Conservation (phyloP, 495 filamentous ascomycete genomes). For the Podospora bellae-mahoneyi region DNA sequence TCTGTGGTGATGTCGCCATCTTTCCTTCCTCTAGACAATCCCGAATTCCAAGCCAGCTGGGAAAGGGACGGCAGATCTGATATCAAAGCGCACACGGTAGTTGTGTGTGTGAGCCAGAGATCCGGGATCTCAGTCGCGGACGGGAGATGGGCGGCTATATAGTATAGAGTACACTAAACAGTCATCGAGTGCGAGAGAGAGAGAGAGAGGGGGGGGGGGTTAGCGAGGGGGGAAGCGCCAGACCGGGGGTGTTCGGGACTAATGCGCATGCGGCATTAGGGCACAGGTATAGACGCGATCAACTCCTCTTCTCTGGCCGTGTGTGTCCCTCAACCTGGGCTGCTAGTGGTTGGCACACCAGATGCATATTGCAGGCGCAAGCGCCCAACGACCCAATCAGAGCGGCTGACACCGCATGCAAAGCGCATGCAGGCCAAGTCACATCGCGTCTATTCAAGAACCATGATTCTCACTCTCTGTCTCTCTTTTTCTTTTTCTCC, state of each 20-base stretch:
- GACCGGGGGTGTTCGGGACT: constrained; percentile 8
- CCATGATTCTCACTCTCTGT: constrained; percentile 1
- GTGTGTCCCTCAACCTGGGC: background rate
- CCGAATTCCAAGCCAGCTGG: constrained; percentile 22
- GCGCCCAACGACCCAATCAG: constrained; percentile 31
- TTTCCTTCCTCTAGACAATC: constrained; percentile 7
- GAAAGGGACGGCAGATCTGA: constrained; percentile 18
- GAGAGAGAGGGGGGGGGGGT: background rate
- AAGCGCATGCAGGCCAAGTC: constrained; percentile 30
- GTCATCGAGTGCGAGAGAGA: constrained; percentile 13
- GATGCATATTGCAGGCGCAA: constrained; percentile 34
- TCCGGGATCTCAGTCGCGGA: constrained; percentile 18
- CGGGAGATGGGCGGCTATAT: constrained; percentile 29
- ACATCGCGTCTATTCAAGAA: constrained; percentile 36
- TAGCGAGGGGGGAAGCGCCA: constrained; percentile 21
- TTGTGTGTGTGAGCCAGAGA: constrained; percentile 18
- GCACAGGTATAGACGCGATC: constrained; percentile 24
- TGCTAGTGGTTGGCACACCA: constrained; percentile 20
- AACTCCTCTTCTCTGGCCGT: constrained; percentile 8
- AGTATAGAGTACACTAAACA: constrained; percentile 35
- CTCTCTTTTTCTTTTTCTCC: background rate
- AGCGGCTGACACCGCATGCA: constrained; percentile 1
- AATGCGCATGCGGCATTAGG: constrained; percentile 10
- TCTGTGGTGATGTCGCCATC: constrained; percentile 40
- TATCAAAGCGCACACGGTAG: constrained; percentile 20